Percentiles rank a stretch among this genome's conserved stretches.
phyloP scores from a whole-genome alignment of 768 basidiomycete genomes.

The Termitomyces sp. region DNA sequence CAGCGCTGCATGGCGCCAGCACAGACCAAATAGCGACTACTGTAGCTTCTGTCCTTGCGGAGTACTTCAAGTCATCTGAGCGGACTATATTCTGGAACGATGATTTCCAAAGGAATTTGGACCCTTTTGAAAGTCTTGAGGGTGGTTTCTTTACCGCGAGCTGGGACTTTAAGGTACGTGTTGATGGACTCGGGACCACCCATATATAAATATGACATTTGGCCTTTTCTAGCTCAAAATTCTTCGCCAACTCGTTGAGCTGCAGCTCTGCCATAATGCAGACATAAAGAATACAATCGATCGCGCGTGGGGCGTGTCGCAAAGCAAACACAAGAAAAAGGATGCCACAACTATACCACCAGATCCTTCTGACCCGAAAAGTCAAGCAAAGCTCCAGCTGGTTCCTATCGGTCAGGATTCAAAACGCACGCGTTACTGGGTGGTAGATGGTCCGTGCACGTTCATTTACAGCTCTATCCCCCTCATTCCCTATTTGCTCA shows the following conservation, averaged over 20 bases:
- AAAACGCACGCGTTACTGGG: slow-evolving; percentile 78
- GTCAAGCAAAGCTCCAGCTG: slow-evolving; percentile 59
- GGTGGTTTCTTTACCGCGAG: slow-evolving; percentile 76
- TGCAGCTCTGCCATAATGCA: slow-evolving; percentile 67
- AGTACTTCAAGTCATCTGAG: slow-evolving; percentile 69
- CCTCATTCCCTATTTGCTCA: slow-evolving; percentile 54
- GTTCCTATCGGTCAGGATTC: slow-evolving; percentile 74
- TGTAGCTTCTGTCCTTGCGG: slow-evolving; percentile 60
- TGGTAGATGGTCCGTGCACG: slow-evolving; percentile 80
- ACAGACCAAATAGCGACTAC: slow-evolving; percentile 80
- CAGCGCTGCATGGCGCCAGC: slow-evolving; percentile 39
- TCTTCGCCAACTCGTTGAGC: slow-evolving; percentile 78
- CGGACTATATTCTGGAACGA: slow-evolving; percentile 82
- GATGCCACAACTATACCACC: slow-evolving; percentile 52
- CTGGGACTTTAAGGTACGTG: slow-evolving; percentile 78
- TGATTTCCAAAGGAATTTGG: slow-evolving; percentile 55
- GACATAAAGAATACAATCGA: slow-evolving; percentile 73
- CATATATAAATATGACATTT: slow-evolving; percentile 11
- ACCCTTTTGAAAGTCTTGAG: slow-evolving; percentile 63
- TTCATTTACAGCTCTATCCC: slow-evolving; percentile 22
- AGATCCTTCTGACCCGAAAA: slow-evolving; percentile 56
- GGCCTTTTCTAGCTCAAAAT: slow-evolving; percentile 60
- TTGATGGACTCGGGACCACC: neutral
- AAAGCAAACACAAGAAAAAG: slow-evolving; percentile 82
- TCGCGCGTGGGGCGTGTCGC: slow-evolving; percentile 81